Evolutionary conservation across 495 filamentous ascomycete species (phyloP), one percentile per base, ranked within the genome.

Genomic region (Penicillium arizonense): DNA sequence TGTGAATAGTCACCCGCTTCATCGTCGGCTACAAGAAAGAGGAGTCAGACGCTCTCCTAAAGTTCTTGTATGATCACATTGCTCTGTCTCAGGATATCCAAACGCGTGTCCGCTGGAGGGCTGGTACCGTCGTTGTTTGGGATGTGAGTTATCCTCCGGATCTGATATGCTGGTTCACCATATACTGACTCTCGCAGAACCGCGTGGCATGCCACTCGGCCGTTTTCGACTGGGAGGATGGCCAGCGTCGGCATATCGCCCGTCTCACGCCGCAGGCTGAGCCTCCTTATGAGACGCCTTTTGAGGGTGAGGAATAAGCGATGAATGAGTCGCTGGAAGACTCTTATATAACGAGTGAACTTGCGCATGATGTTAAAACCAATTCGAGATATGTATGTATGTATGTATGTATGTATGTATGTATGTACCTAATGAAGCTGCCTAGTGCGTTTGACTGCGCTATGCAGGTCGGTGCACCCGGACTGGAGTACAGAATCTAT

Each of bases 211-310:
- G 81, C 49, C 89, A 94, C 68, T 86, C 87, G 13, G 90, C 89
- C 9, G 73, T 91, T 32, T 77, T 90, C 16, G 89, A 93, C 67
- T 96, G 88, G 88, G 83, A 87, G 60, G 83, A 82, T 71, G 89
- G 89, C 3, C 82, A 87, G 71, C 77, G 91, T 52, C 77, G 90
- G 38, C 90, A 96, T 71, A 68, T 95, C 47, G 90, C 89, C 3
- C 77, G 91, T 34, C 88, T 96, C 61, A 92, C 90, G 8, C 89
- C 91, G 2, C 90, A 94, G 68, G 90, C 88, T 0, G 90, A 95
- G 74, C 57, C 67, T 38, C 89, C 87, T 5, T 86, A 73, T 60
- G 87, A 93, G 75, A 77, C 75, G 0, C 73, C 73, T 1, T 77
- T 75, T 53, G 73, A 76, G 11, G 86, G 12, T 67, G 85, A 71